These are phyloP conservation scores for Diophrys sp. DNA, from an alignment of 73 alveolate species.

Conservation along the genomic window DNA sequence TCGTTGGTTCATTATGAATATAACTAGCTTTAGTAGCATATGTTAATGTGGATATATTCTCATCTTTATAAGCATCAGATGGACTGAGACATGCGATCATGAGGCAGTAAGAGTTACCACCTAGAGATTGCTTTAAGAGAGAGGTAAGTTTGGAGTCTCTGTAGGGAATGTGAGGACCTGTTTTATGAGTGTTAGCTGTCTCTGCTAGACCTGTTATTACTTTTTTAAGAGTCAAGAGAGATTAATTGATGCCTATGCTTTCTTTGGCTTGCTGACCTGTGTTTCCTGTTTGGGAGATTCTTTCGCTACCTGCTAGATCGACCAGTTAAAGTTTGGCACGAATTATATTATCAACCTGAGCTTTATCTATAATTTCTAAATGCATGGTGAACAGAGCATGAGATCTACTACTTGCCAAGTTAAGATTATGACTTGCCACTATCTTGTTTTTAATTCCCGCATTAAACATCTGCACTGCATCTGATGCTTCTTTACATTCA, in stretches of 20 bases:
- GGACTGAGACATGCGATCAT: conserved; percentile 98
- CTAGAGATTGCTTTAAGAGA: conserved; percentile 87
- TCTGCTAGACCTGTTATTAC: conserved; percentile 93
- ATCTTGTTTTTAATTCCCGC: conserved; percentile 88
- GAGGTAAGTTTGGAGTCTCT: conserved; percentile 95
- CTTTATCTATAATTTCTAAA: conserved; percentile 68
- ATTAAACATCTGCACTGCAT: conserved; percentile 68
- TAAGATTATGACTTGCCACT: conserved; percentile 91
- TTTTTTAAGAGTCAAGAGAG: conserved; percentile 90
- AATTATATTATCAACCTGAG: conserved; percentile 71
- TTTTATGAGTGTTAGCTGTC: conserved; percentile 34
- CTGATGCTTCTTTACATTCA: conserved; percentile 68
- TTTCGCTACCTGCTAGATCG: conserved; percentile 98
- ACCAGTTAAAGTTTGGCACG: conserved; percentile 87
- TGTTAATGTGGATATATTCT: conserved; percentile 86
- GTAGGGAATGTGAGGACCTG: conserved; percentile 85
- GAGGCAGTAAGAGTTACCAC: conserved; percentile 92
- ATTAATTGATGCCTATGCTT: conserved; percentile 92
- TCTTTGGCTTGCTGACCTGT: conserved; percentile 89
- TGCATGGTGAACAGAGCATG: conserved; percentile 91
- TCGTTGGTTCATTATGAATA: conserved; percentile 86
- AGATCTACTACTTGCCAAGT: conserved; percentile 86
- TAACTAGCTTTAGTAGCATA: conserved; percentile 96
- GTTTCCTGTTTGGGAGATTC: conserved; percentile 84
- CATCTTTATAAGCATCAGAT: conserved; percentile 79